phyloP scores from a whole-genome alignment of 768 basidiomycete genomes.

The Suillus ampliporus region DNA sequence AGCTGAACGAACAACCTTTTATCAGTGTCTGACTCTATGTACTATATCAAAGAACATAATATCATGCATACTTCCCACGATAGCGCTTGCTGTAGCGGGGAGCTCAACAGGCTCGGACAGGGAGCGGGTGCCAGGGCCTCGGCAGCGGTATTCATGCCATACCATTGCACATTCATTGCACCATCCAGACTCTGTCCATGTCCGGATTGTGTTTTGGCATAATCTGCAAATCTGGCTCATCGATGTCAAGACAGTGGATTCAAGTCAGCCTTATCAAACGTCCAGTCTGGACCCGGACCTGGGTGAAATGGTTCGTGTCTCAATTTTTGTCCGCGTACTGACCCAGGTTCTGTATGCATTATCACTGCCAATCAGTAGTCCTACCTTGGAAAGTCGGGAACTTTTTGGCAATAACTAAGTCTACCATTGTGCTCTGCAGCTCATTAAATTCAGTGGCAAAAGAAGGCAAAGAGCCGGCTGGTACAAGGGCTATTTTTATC shows the following conservation, averaged over 20 bases:
- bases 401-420: too few relatives aligned
- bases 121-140: neutral
- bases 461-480: neutral
- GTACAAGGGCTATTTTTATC: neutral
- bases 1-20: constrained; percentile 2
- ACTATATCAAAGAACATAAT: neutral
- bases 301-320: neutral
- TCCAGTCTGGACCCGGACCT: neutral
- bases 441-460: neutral
- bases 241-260: neutral
- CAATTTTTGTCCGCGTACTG: neutral
- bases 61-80: neutral
- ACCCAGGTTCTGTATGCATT: too few relatives aligned
- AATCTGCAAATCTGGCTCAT: neutral
- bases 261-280: neutral
- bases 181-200: neutral
- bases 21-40: neutral
- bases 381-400: too few relatives aligned
- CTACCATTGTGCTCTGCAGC: neutral
- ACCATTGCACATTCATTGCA: neutral
- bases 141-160: neutral
- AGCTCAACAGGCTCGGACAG: neutral
- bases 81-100: neutral
- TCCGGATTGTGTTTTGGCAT: neutral
- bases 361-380: too few relatives aligned